phyloP scores from a whole-genome alignment of 495 filamentous ascomycete genomes.

The Corynascus novoguineensis region DNA sequence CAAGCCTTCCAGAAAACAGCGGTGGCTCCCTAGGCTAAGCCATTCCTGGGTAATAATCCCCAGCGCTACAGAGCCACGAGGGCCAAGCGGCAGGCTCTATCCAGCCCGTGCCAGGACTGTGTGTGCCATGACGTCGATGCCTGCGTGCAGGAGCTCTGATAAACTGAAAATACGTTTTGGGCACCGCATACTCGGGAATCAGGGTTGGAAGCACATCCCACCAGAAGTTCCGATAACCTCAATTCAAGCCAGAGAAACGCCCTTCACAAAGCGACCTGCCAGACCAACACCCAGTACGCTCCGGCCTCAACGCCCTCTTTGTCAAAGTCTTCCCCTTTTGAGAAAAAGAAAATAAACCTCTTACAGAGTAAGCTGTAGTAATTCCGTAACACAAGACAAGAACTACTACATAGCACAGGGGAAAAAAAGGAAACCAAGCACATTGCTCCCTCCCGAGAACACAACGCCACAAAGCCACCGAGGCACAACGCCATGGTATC shows the following conservation, averaged over 20 bases:
- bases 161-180: too few relatives aligned
- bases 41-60: constrained; percentile 9
- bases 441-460: not conserved
- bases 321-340: not conserved
- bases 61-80: constrained; percentile 1
- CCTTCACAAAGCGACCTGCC: not conserved
- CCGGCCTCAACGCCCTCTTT: not conserved
- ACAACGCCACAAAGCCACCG: not conserved
- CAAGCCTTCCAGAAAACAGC: constrained; percentile 11
- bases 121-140: too few relatives aligned
- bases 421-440: not conserved
- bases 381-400: not conserved
- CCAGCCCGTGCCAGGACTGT: too few relatives aligned
- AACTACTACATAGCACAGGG: not conserved
- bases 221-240: too few relatives aligned
- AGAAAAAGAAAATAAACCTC: not conserved
- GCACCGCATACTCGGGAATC: too few relatives aligned
- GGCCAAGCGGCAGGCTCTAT: too few relatives aligned
- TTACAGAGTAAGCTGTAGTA: not conserved
- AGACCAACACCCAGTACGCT: not conserved
- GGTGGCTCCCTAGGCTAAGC: constrained; percentile 3
- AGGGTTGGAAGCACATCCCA: too few relatives aligned
- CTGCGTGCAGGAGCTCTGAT: too few relatives aligned
- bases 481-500: constrained; percentile 8
- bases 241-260: too few relatives aligned